These are phyloP conservation scores for Aureobasidium sp. DNA, from an alignment of 2,329 filamentous ascomycete genomes.

Conservation along the genomic window DNA sequence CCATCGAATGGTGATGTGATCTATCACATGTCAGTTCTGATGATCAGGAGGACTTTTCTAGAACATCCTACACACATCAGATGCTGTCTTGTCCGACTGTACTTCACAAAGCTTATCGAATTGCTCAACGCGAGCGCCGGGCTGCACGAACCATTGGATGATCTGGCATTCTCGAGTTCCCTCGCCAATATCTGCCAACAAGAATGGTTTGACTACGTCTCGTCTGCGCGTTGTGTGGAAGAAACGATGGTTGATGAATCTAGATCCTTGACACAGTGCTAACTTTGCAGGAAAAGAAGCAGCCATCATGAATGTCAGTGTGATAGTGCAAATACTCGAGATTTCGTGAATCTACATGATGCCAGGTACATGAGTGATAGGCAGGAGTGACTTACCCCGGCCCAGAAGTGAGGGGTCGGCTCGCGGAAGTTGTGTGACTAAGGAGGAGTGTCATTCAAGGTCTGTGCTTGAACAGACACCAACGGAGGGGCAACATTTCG, in stretches of 20 bases:
- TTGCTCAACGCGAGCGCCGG: constrained; percentile 90
- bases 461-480: background rate
- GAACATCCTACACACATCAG: constrained; percentile 48
- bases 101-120: constrained; percentile 98
- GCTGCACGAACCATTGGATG: constrained; percentile 98
- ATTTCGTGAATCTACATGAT: background rate
- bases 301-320: background rate
- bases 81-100: constrained; percentile 87
- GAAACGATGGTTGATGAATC: constrained; percentile 1
- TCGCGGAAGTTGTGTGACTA: background rate
- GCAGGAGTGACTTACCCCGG: background rate
- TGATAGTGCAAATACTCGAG: background rate
- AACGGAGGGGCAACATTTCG: background rate
- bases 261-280: background rate
- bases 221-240: constrained; percentile 25
- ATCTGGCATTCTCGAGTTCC: constrained; percentile 97
- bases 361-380: constrained; percentile 5
- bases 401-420: constrained; percentile 11
- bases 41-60: background rate
- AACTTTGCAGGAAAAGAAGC: background rate
- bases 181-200: constrained; percentile 81
- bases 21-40: constrained; percentile 35
- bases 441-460: background rate
- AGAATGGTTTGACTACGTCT: constrained; percentile 64
- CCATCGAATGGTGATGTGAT: constrained; percentile 95